Percentiles rank a stretch among this genome's conserved stretches.
Evolutionary conservation across 345 rosid species (phyloP).

Genomic region (Cardamine chenopodiifolia): DNA sequence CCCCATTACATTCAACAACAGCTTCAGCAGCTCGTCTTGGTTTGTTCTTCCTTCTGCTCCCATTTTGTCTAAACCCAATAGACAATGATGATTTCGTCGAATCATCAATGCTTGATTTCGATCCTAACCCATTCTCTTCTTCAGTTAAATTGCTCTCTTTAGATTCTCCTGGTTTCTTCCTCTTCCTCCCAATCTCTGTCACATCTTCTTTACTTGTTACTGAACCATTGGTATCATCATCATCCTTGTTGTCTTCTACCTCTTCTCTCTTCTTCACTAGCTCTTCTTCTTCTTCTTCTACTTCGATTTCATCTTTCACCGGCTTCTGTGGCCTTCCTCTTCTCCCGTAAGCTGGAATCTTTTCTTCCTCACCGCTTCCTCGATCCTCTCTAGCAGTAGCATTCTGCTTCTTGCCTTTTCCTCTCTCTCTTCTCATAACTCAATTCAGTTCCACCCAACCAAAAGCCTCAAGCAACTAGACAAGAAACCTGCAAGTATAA

Average conservation of each 20-base stretch:
- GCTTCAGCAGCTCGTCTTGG: slow-evolving; percentile 89
- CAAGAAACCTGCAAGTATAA: slow-evolving; percentile 7
- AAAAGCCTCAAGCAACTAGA: slow-evolving; percentile 25
- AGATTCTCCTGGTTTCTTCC: slow-evolving; percentile 53
- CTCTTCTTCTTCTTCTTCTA: slow-evolving; percentile 36
- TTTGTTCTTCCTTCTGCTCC: slow-evolving; percentile 79
- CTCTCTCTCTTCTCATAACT: slow-evolving; percentile 60
- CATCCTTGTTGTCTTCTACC: slow-evolving; percentile 27
- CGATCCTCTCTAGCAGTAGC: slow-evolving; percentile 52
- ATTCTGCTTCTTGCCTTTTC: slow-evolving; percentile 68
- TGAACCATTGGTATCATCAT: slow-evolving; percentile 43
- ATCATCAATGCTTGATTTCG: slow-evolving; percentile 54
- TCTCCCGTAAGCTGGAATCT: slow-evolving; percentile 54
- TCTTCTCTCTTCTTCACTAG: slow-evolving; percentile 33
- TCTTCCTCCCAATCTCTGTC: slow-evolving; percentile 57
- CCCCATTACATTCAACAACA: slow-evolving; percentile 69
- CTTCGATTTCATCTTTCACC: slow-evolving; percentile 47
- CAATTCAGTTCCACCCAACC: background rate
- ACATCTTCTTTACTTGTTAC: slow-evolving; percentile 48
- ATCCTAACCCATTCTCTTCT: slow-evolving; percentile 57
- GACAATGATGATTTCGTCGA: slow-evolving; percentile 40
- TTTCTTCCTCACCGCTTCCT: slow-evolving; percentile 70
- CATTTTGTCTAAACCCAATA: slow-evolving; percentile 61
- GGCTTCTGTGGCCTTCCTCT: slow-evolving; percentile 78
- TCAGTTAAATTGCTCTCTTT: slow-evolving; percentile 52